These are phyloP conservation scores for Glaciozyma martinii DNA, from an alignment of 768 basidiomycete genomes.

Conservation along the genomic window DNA sequence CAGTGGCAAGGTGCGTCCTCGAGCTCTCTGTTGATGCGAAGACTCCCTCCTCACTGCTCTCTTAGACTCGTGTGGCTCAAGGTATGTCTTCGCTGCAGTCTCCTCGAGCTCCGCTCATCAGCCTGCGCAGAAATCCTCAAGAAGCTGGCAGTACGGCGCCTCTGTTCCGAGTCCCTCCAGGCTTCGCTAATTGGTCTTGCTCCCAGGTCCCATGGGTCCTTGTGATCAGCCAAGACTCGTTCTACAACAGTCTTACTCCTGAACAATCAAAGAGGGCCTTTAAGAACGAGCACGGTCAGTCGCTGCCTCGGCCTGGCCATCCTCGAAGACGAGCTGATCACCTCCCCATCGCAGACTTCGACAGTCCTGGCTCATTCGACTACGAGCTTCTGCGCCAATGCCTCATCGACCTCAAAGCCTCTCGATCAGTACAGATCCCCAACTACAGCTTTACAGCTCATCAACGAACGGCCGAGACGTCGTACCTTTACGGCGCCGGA, in stretches of 20 bases:
- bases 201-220: conserved; percentile 50
- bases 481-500: conserved; percentile 33
- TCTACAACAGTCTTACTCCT: conserved; percentile 70
- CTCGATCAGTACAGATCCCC: conserved; percentile 65
- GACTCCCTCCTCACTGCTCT: no score
- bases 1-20: no score
- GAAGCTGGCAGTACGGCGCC: no score
- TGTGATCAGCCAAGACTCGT: conserved; percentile 81
- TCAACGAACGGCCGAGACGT: conserved; percentile 60
- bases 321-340: conserved; percentile 14
- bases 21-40: no score
- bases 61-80: no score
- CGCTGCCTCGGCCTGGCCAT: neutral
- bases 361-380: conserved; percentile 88
- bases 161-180: no score
- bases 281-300: conserved; percentile 47
- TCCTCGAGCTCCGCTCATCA: no score
- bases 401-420: conserved; percentile 70
- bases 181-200: no score
- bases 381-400: conserved; percentile 84
- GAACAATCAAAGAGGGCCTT: conserved; percentile 79
- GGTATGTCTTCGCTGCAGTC: no score
- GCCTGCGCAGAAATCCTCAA: no score
- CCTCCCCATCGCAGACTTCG: conserved; percentile 52
- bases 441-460: conserved; percentile 90